Evolutionary conservation across 1,139 yeast species (phyloP).

Genomic region (Dujonia santamariae): DNA sequence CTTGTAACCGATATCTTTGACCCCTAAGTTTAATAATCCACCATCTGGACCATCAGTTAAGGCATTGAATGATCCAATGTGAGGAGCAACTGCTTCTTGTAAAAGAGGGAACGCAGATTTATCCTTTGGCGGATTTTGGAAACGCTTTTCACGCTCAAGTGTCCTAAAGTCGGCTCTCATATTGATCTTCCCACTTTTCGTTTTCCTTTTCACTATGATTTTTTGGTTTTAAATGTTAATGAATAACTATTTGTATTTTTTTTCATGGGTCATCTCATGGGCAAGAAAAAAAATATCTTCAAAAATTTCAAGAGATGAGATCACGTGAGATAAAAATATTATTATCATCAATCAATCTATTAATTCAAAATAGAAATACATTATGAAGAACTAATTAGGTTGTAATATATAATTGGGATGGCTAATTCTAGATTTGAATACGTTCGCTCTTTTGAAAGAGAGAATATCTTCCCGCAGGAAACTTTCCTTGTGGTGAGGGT

Average conservation of each 20-base stretch:
- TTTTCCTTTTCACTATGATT: not conserved
- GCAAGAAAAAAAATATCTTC: not conserved
- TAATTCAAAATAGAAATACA: too few species aligned
- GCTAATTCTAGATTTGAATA: conserved; percentile 83
- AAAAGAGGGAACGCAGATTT: conserved; percentile 78
- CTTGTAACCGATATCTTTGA: conserved; percentile 82
- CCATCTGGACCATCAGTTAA: conserved; percentile 84
- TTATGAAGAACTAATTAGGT: too few species aligned
- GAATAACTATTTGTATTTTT: too few species aligned
- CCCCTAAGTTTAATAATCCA: conserved; percentile 82
- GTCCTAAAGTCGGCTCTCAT: conserved; percentile 69
- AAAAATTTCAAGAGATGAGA: conserved; percentile 8
- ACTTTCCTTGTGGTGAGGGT: conserved; percentile 81
- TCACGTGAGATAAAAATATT: too few species aligned
- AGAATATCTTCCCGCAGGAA: conserved; percentile 69
- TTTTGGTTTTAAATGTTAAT: too few species aligned
- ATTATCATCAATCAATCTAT: too few species aligned
- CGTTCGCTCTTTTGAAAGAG: conserved; percentile 78
- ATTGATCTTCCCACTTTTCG: not conserved
- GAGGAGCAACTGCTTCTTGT: conserved; percentile 89
- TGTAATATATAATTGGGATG: too few species aligned
- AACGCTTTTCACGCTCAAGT: conserved; percentile 81
- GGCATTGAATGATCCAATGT: conserved; percentile 94
- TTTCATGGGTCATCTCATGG: conserved; percentile 2
- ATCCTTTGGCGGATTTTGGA: conserved; percentile 86